Base-by-base conservation (phyloP, 345 rosid genomes). In the Cardiospermum halicacabum region DNA sequence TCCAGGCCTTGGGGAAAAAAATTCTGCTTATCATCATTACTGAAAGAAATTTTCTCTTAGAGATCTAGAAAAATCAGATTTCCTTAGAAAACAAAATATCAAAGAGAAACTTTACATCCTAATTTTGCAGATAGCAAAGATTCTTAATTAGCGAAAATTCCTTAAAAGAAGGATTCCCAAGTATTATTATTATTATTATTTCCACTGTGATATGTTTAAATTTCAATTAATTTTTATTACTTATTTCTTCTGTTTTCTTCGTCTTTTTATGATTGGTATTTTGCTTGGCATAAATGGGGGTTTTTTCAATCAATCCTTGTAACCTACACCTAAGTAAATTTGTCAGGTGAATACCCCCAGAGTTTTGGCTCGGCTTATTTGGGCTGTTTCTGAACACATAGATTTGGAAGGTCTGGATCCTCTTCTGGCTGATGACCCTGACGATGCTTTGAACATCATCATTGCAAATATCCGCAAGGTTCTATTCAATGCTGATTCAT, bases 391-490 rank as follows among this genome's bases (percentile, higher is more conserved):
- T 26, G 99, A 94, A 74, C 99, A 94, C 79, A 81, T 94, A 68
- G 90, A 94, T 77, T 72, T 94, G 64, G 97, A 94, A 71, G 99
- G 97, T 58, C 77, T 91, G 72, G 99, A 94, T 85, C 99, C 97
- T 49, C 96, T 94, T 77, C 82, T 94, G 72, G 99, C 96, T 63
- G 99, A 94, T 81, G 97, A 91, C 70, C 99, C 99, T 9, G 96
- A 94, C 64, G 99, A 91, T 74, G 87, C 95, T 1, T 77, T 94
- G 50, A 91, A 94, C 75, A 85, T 91, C 4, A 84, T 94, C 25
- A 66, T 94, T 62, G 80, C 91, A 70, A 91, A 91, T 72, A 83
- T 88, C 40, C 97, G 76, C 67, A 91, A 94, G 76, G 92, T 94
- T 66, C 83, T 94, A 56, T 91, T 88, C 84, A 87, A 86, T 75